These are phyloP conservation scores for Diaporthe batatas DNA, from an alignment of 2,329 filamentous ascomycete species.

Conservation along the genomic window DNA sequence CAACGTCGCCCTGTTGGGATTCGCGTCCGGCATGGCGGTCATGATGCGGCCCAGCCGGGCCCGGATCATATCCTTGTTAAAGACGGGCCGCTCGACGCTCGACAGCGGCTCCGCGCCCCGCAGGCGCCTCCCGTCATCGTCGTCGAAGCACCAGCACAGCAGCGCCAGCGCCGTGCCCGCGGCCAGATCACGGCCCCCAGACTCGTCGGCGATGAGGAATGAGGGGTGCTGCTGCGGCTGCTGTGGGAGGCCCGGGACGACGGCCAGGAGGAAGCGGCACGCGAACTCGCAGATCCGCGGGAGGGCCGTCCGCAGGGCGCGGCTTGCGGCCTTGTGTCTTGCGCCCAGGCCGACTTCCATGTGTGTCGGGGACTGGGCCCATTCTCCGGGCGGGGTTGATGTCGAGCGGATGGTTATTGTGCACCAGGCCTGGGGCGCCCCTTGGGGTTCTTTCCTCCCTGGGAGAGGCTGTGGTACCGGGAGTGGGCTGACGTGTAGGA, in stretches of 20 bases:
- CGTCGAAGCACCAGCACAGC: constrained; percentile 76
- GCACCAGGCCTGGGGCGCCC: constrained; percentile 49
- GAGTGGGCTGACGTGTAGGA: constrained; percentile 47
- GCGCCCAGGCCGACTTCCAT: constrained; percentile 72
- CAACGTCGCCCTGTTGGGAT: constrained; percentile 86
- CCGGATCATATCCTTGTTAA: constrained; percentile 84
- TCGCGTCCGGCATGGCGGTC: constrained; percentile 81
- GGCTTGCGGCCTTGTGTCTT: constrained; percentile 81
- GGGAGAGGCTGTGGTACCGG: constrained; percentile 8
- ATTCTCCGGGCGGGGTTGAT: constrained; percentile 59
- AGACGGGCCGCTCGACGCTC: constrained; percentile 44
- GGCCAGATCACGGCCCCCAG: constrained; percentile 80
- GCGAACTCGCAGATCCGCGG: constrained; percentile 72
- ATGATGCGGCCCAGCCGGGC: constrained; percentile 86
- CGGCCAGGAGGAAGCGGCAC: constrained; percentile 51
- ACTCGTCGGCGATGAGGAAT: constrained; percentile 77
- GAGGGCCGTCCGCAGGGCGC: constrained; percentile 82
- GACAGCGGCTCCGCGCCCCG: constrained; percentile 43
- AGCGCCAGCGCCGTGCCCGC: constrained; percentile 83
- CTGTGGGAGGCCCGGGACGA: neutral
- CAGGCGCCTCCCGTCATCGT: constrained; percentile 68
- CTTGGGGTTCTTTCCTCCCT: neutral
- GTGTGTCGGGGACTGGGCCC: constrained; percentile 55
- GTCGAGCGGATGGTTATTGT: constrained; percentile 59
- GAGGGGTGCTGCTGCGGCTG: neutral